Base-by-base conservation (phyloP, 192 early-diverging fungal species). In the Jimgerdemannia flammicorona region DNA sequence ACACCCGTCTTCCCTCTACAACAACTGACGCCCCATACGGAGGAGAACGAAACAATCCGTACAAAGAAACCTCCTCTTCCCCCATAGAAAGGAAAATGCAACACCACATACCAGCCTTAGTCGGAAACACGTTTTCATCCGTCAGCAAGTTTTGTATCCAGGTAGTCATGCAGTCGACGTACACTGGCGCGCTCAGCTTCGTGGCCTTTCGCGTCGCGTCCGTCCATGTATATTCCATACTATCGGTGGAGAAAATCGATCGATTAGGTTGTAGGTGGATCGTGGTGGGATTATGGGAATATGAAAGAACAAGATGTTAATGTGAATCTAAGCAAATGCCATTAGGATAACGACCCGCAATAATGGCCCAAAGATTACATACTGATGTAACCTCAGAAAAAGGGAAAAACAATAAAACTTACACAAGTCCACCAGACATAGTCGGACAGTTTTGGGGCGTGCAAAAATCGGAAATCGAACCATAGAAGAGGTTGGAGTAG, bases 51-150 rank as follows among this genome's bases (percentile, higher is more conserved):
- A 29, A 29, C 29, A 29, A 29, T 29, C 29, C 29, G 29, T 29
- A 29, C 29, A 29, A 29, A 29, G 29, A 29, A 29, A 29, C 29
- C 29, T 29, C 29, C 29, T 29, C 29, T 29, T 29, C 43, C 11
- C n/a, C n/a, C 43, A 8, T 7, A 8, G 40, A 54, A n/a, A 29
- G 3, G 54, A 49, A 78, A 20, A 74, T 49, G 40, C 14, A 76
- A 65, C 19, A 40, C 67, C 44, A 39, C 70, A 41, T 89, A 92
- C 95, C 93, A 65, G 92, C 85, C 81, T 96, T 97, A 20, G 96
- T 99, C 18, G 97, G 97, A 75, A 99, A 99, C 43, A 95, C 83
- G 54, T 81, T 86, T 83, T 98, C 96, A 74, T 99, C 96, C 73
- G 94, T 93, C 8, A 99, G 78, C 17, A 92, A 80, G 18, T 90